Evolutionary conservation across 306 rosid species (phyloP), one percentile per base, ranked within the genome.

Genomic region (Dryas drummondii): DNA sequence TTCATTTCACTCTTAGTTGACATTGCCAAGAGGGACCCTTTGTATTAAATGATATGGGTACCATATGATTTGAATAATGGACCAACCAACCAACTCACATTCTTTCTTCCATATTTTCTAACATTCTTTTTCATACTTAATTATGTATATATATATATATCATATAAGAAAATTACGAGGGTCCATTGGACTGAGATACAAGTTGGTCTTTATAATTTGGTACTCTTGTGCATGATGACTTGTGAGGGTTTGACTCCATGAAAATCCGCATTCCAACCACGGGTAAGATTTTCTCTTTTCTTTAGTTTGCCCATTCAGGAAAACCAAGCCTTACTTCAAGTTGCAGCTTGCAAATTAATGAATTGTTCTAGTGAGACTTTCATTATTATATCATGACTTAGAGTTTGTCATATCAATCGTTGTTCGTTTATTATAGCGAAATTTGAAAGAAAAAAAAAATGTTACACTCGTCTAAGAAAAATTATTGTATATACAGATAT

Each of bases 1-100:
- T 22, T 22, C 22, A 52, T 62, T 22, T 15, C 47, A n/a, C 8
- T 15, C 67, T 5, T 50, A 53, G 77, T 82, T 82, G 82, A 82
- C 86, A 74, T 79, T 74, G 58, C 53, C 12, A 60, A 15, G 52
- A 55, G 52, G 79, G 75, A 63, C 19, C 79, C 78, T 55, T 46
- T 37, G 49, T 67, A 48, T 22, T 76, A 51, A 82, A 70, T 70
- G 80, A 37, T 9, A 44, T 17, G 17, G 13, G 54, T 27, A 53
- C 17, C 77, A 63, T 64, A 16, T 69, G 68, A 70, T 68, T 76
- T 60, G 66, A 58, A 72, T 47, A 58, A 46, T 26, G 17, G 48
- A 54, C 73, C 9, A 63, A 54, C 78, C 62, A 72, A 72, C 66
- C 64, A 55, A n/a, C 57, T 41, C 70, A 77, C 68, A 41, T 49